phyloP scores from a whole-genome alignment of 1,284 basidiomycete genomes.

The Microbotryum intermedium region DNA sequence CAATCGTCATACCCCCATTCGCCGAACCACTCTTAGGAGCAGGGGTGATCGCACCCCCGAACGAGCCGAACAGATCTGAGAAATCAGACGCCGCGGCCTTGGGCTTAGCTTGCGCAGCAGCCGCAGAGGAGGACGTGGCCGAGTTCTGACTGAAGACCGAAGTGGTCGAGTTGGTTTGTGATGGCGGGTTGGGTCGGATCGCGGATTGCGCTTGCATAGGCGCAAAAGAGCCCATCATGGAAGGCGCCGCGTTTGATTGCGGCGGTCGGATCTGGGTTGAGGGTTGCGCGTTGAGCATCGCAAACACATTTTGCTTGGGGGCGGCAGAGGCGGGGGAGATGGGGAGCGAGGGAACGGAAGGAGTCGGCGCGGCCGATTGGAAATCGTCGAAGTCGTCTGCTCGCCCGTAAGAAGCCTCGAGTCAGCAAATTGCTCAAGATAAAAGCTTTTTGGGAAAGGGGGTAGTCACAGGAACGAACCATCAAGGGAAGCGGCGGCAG shows the following conservation, averaged over 20 bases:
- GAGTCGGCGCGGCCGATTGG: slow-evolving; percentile 59
- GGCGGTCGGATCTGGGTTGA: slow-evolving; percentile 19
- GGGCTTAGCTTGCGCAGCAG: neutral
- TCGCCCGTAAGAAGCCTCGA: neutral
- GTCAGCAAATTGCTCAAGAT: too few relatives aligned
- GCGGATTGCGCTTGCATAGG: slow-evolving; percentile 6
- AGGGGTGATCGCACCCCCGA: neutral
- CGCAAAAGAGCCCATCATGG: slow-evolving; percentile 8
- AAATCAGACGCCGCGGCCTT: slow-evolving; percentile 17
- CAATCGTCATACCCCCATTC: slow-evolving; percentile 34
- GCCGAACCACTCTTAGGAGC: slow-evolving; percentile 10
- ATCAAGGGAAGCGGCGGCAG: slow-evolving; percentile 18
- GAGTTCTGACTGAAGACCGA: neutral
- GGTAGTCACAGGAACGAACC: slow-evolving; percentile 8
- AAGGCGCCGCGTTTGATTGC: slow-evolving; percentile 24
- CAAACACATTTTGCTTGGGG: slow-evolving; percentile 42
- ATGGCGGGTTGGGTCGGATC: neutral
- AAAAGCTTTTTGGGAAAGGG: too few relatives aligned
- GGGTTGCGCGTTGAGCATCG: slow-evolving; percentile 43
- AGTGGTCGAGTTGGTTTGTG: neutral
- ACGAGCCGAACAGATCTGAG: slow-evolving; percentile 20
- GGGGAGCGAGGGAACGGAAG: slow-evolving; percentile 32
- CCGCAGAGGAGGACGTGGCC: neutral
- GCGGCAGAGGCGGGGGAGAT: slow-evolving; percentile 10
- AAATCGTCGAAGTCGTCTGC: slow-evolving; percentile 85